Percentiles rank a stretch among this genome's conserved stretches.
Conservation (phyloP, 2,329 filamentous ascomycete genomes). For the Sphaerostilbella broomeana region DNA sequence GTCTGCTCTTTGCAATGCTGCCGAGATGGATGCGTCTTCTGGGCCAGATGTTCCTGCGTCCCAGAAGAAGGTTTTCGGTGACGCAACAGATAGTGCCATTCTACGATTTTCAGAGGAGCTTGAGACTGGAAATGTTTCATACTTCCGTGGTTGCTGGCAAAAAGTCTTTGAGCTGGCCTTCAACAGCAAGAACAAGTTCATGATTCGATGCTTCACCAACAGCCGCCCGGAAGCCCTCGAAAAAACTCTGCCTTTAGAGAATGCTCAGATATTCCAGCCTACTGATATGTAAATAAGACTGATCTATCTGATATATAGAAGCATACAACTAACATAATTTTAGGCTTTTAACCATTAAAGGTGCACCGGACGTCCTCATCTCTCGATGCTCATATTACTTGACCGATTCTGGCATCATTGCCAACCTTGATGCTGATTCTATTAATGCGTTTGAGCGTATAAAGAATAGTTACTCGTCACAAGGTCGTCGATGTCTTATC, state of each 20-base stretch:
- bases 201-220: slow-evolving; percentile 56
- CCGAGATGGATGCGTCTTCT: slow-evolving; percentile 63
- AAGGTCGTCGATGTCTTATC: slow-evolving; percentile 62
- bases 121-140: slow-evolving; percentile 43
- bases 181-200: slow-evolving; percentile 81
- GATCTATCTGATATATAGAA: too few species aligned
- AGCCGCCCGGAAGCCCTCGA: slow-evolving; percentile 26
- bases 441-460: slow-evolving; percentile 45
- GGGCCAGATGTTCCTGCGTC: slow-evolving; percentile 52
- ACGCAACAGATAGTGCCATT: slow-evolving; percentile 71
- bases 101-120: slow-evolving; percentile 64
- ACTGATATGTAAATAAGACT: slow-evolving; percentile 30
- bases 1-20: slow-evolving; percentile 65
- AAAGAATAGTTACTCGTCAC: slow-evolving; percentile 62
- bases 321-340: not conserved
- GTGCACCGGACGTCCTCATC: slow-evolving; percentile 68
- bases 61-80: slow-evolving; percentile 61
- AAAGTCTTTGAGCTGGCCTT: slow-evolving; percentile 64
- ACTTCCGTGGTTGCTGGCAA: slow-evolving; percentile 57
- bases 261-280: slow-evolving; percentile 28
- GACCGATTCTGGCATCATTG: slow-evolving; percentile 46
- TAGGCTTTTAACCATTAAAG: slow-evolving; percentile 66
- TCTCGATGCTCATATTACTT: slow-evolving; percentile 54
- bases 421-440: slow-evolving; percentile 41
- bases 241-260: slow-evolving; percentile 33